Evolutionary conservation across 2,329 filamentous ascomycete genomes (phyloP).

Genomic region (Ophiostoma populinum): DNA sequence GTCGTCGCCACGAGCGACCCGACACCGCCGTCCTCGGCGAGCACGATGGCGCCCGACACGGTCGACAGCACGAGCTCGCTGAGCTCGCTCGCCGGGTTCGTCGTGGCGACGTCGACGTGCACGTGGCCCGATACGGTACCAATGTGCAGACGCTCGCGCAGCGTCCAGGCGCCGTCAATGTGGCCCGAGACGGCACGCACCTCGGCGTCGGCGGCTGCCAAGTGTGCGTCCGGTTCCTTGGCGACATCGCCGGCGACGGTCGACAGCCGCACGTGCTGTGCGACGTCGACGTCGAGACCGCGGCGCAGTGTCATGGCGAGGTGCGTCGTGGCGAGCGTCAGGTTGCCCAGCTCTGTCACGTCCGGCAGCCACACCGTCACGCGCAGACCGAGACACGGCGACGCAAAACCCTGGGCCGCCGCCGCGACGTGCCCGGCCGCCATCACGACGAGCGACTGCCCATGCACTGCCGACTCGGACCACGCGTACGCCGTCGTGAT

Average conservation of each 20-base stretch:
- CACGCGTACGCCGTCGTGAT: slow-evolving; percentile 20
- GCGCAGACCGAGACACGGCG: slow-evolving; percentile 30
- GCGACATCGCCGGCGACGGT: no score
- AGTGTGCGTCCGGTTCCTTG: slow-evolving; percentile 21
- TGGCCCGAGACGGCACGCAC: slow-evolving; percentile 25
- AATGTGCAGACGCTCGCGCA: slow-evolving; percentile 31
- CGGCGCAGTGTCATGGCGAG: slow-evolving; percentile 24
- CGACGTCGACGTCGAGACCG: slow-evolving; percentile 21
- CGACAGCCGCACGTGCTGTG: slow-evolving; percentile 17
- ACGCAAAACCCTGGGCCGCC: slow-evolving; percentile 10
- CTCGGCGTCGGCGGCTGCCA: slow-evolving; percentile 25
- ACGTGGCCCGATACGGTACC: slow-evolving; percentile 27
- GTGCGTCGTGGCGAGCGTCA: slow-evolving; percentile 21
- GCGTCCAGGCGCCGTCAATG: slow-evolving; percentile 31
- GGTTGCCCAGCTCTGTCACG: slow-evolving; percentile 10
- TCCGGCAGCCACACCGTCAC: slow-evolving; percentile 29
- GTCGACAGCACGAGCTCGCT: no score
- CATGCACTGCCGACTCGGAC: slow-evolving; percentile 13
- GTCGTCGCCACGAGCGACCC: slow-evolving; percentile 18
- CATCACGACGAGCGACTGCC: neutral
- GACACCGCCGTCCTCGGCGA: slow-evolving; percentile 14
- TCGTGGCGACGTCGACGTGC: slow-evolving; percentile 17
- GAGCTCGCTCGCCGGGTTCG: slow-evolving; percentile 13
- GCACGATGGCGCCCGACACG: neutral
- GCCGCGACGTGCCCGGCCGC: neutral